phyloP scores from a whole-genome alignment of 352 stramenopile genomes.

The Phytopythium sindhum region DNA sequence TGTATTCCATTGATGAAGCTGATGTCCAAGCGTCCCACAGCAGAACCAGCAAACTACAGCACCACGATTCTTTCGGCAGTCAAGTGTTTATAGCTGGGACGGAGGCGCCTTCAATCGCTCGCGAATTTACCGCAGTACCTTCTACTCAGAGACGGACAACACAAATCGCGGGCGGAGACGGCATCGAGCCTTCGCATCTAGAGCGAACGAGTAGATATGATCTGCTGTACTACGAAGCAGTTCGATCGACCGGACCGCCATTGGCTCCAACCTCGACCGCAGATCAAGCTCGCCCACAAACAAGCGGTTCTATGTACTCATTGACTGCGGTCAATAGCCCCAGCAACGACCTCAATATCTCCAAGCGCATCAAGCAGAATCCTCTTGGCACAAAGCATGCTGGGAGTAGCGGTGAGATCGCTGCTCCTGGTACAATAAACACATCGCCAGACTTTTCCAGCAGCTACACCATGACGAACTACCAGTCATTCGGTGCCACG shows the following conservation, averaged over 20 bases:
- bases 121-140: background rate
- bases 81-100: background rate
- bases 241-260: background rate
- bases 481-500: background rate
- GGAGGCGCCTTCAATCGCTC: background rate
- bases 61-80: background rate
- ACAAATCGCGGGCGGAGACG: background rate
- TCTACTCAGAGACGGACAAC: background rate
- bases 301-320: background rate
- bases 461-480: slow-evolving; percentile 20
- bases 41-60: background rate
- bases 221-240: background rate
- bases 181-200: background rate
- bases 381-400: background rate
- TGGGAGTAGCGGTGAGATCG: background rate
- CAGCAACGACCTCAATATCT: background rate
- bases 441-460: slow-evolving; percentile 11
- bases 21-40: background rate
- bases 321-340: background rate
- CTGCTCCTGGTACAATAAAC: background rate
- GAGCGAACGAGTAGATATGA: background rate
- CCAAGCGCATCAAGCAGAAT: background rate
- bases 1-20: background rate
- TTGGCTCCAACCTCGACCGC: background rate
- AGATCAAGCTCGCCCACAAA: background rate